Percentiles rank a stretch among this genome's conserved stretches.
phyloP scores from a whole-genome alignment of 148 eudicot genomes.

The Beta vulgaris region DNA sequence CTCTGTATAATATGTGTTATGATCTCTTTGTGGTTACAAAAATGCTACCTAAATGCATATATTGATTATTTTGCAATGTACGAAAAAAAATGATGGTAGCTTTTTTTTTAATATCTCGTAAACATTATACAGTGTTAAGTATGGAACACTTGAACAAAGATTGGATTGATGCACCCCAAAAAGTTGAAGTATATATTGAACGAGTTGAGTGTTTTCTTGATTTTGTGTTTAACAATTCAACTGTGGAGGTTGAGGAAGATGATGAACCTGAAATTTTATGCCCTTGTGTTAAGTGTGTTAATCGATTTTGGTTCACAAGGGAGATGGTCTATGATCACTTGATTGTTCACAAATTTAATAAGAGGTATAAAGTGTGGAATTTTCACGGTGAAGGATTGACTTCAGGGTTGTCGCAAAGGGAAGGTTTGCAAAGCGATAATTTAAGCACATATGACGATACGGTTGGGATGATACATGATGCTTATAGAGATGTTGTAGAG shows the following conservation, averaged over 20 bases:
- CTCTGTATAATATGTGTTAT: too few species aligned
- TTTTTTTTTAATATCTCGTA: too few species aligned
- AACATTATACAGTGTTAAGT: background rate
- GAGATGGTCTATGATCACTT: background rate
- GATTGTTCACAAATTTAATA: background rate
- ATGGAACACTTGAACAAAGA: background rate
- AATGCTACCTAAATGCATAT: too few species aligned
- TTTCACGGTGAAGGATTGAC: slow-evolving; percentile 21
- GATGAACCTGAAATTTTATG: slow-evolving; percentile 10
- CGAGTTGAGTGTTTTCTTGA: background rate
- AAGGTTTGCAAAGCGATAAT: background rate
- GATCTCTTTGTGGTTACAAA: too few species aligned
- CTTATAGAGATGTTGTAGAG: background rate
- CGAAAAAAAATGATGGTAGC: too few species aligned
- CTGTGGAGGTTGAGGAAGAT: background rate
- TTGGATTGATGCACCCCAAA: slow-evolving; percentile 17
- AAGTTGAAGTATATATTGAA: background rate
- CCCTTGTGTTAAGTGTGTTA: slow-evolving; percentile 4
- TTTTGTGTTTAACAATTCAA: background rate
- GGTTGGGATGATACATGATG: background rate
- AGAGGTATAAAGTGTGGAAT: slow-evolving; percentile 7
- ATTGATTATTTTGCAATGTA: too few species aligned
- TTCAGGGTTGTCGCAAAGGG: background rate
- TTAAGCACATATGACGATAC: background rate
- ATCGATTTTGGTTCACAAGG: slow-evolving; percentile 11